Evolutionary conservation across 108 stramenopile species (phyloP), one percentile per base, ranked within the genome.

Genomic region (Hondaea fermentalgiana): DNA sequence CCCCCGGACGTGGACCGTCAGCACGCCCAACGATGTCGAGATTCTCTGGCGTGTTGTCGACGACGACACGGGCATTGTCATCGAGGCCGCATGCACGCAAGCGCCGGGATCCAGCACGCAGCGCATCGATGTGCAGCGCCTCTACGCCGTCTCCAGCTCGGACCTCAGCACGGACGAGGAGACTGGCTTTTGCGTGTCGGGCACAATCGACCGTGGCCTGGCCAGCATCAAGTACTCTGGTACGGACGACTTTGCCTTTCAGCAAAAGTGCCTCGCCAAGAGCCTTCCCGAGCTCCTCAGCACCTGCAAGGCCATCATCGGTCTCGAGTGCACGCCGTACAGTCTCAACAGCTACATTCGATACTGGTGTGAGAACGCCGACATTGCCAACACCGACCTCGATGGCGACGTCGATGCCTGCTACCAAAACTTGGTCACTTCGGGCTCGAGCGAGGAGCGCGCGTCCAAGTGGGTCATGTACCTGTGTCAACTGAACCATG

Each of bases 1-100:
- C 44, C 49, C 76, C 76, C 76, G 25, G n/a, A 23, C 76, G 43
- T 83, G 76, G 76, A 25, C 17, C 51, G 76, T 83, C 25, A 53
- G 49, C 76, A 83, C 76, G n/a, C 76, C 76, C n/a, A 53, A 53
- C 51, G 76, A 83, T 35, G 76, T 83, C 25, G 76, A 83, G 76
- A 83, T 83, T 45, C 12, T 17, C 25, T 83, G 76, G 76, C 76
- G 76, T 1, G 23, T 83, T 6, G 4, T 45, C 28, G 76, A 83
- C 5, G 19, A 12, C 49, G 51, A 14, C 51, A 6, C 76, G 19
- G 76, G 23, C 4, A 45, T 83, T 45, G 12, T 53, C 4, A 47
- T 83, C 28, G 76, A 83, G n/a, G 76, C 51, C 51, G 23, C 51
- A 12, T 83, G 76, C 51, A 83, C 76, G 17, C 45, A 53, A 6